These are phyloP conservation scores for Chondrostereum purpureum DNA, from an alignment of 1,284 basidiomycete genomes.

Conservation along the genomic window DNA sequence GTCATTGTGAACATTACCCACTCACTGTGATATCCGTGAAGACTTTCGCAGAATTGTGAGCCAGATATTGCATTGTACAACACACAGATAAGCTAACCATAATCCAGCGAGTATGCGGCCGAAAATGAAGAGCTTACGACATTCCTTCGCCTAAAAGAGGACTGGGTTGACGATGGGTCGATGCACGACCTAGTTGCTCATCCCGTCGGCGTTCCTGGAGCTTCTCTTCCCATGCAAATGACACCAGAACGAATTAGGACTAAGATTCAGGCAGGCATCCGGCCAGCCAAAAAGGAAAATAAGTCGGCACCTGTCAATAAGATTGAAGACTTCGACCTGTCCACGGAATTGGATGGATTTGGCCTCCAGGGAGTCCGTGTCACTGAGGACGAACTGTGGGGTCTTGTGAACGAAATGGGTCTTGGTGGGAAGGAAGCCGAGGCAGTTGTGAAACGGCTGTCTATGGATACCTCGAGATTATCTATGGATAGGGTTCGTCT, in stretches of 20 bases:
- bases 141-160: slow-evolving; percentile 69
- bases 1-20: too few species aligned
- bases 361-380: slow-evolving; percentile 71
- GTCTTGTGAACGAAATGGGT: slow-evolving; percentile 66
- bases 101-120: slow-evolving; percentile 73
- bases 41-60: slow-evolving; percentile 55
- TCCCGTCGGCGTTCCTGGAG: slow-evolving; percentile 74
- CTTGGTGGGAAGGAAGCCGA: slow-evolving; percentile 66
- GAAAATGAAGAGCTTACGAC: slow-evolving; percentile 63
- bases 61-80: slow-evolving; percentile 9
- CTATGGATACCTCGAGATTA: slow-evolving; percentile 10
- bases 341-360: slow-evolving; percentile 57
- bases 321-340: slow-evolving; percentile 51
- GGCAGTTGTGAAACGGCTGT: slow-evolving; percentile 58
- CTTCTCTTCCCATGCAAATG: slow-evolving; percentile 66
- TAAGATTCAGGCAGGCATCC: slow-evolving; percentile 41
- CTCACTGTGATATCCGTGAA: too few species aligned
- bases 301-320: slow-evolving; percentile 41
- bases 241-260: slow-evolving; percentile 64
- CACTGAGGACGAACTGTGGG: slow-evolving; percentile 64
- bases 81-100: slow-evolving; percentile 8
- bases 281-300: slow-evolving; percentile 38
- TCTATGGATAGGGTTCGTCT: too few species aligned
- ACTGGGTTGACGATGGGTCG: slow-evolving; percentile 54
- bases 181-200: slow-evolving; percentile 39